Base-by-base conservation (phyloP, 192 early-diverging fungal species). In the Podila horticola region DNA sequence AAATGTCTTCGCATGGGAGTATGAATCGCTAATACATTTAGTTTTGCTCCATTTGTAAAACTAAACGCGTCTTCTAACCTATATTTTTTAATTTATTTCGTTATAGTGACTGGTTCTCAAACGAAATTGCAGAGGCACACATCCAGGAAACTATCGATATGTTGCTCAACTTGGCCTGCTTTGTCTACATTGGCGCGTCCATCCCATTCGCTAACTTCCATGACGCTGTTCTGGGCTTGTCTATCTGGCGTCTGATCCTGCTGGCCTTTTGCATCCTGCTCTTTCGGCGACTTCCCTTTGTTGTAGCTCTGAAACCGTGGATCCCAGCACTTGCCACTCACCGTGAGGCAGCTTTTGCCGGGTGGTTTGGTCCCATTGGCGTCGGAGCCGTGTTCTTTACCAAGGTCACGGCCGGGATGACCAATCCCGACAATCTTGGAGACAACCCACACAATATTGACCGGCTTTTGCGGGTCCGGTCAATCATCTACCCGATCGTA, bases 341-440 rank as follows among this genome's bases (percentile, higher is more conserved):
- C 75, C 88, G 89, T 8, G 93, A 96, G 69, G 94, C 92, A 0
- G 70, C 94, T 9, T 95, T 95, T 74, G 89, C 90, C 3, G 95
- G 95, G 1, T 97, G 94, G 94, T 97, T 97, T 74, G 96, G 95
- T 0, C 96, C 96, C 4, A 93, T 97, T 19, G 84, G 84, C 24
- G 86, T 89, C 1, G 85, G 88, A 11, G 88, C 88, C 4, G 64
- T 89, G 2, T 89, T 83, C 22, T 85, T 86, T 51, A 84, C 77
- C 19, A 86, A 83, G 29, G 76, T 79, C 29, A 52, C 76, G 0
- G 70, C 70, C 0, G 48, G 34, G 19, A 72, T 79, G 70, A 79
- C 76, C 34, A 58, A 72, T 19, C 76, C 76, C 0, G 17, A 33
- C 15, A 72, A 67, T 13, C 22, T 79, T 9, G 70, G 70, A 15